Conservation (phyloP, 2,329 filamentous ascomycete species). For the Knufia fluminis region DNA sequence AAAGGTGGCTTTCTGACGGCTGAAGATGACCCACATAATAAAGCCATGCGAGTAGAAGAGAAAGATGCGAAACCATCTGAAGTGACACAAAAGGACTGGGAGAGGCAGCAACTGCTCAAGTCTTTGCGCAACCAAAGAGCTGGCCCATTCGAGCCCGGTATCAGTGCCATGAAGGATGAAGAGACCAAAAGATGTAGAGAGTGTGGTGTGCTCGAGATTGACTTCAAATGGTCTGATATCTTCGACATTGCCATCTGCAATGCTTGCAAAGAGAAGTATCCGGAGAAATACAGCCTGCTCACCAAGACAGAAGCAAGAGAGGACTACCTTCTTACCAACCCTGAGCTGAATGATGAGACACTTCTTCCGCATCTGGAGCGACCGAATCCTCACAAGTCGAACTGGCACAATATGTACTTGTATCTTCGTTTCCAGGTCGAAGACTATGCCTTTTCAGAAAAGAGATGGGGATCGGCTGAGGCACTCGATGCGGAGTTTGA, state of each 20-base stretch:
- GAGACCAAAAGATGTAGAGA: slow-evolving; percentile 70
- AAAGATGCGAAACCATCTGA: slow-evolving; percentile 65
- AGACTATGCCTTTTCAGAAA: slow-evolving; percentile 70
- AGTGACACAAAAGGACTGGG: slow-evolving; percentile 90
- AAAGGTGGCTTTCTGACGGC: slow-evolving; percentile 90
- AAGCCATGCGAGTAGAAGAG: slow-evolving; percentile 53
- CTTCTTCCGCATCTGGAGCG: slow-evolving; percentile 78
- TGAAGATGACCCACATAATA: slow-evolving; percentile 85
- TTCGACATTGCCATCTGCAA: slow-evolving; percentile 69
- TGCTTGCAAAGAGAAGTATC: slow-evolving; percentile 75
- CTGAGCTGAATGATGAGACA: slow-evolving; percentile 81
- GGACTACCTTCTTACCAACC: slow-evolving; percentile 90
- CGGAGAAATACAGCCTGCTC: slow-evolving; percentile 87
- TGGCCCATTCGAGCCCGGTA: slow-evolving; percentile 78
- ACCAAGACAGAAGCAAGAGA: slow-evolving; percentile 96
- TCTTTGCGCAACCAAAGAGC: slow-evolving; percentile 63
- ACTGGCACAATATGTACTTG: slow-evolving; percentile 98
- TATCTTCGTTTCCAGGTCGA: slow-evolving; percentile 91
- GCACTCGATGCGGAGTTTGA: slow-evolving; percentile 83
- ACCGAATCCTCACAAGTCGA: slow-evolving; percentile 89
- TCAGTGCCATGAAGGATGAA: slow-evolving; percentile 60
- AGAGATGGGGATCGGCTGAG: slow-evolving; percentile 84
- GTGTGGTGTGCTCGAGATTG: slow-evolving; percentile 75
- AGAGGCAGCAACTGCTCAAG: slow-evolving; percentile 65
- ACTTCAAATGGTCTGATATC: slow-evolving; percentile 88